A percentile compares a stretch with the other conserved stretches of the same genome.
phyloP scores from a whole-genome alignment of 1,284 basidiomycete genomes.

The Papiliotrema flavescens region DNA sequence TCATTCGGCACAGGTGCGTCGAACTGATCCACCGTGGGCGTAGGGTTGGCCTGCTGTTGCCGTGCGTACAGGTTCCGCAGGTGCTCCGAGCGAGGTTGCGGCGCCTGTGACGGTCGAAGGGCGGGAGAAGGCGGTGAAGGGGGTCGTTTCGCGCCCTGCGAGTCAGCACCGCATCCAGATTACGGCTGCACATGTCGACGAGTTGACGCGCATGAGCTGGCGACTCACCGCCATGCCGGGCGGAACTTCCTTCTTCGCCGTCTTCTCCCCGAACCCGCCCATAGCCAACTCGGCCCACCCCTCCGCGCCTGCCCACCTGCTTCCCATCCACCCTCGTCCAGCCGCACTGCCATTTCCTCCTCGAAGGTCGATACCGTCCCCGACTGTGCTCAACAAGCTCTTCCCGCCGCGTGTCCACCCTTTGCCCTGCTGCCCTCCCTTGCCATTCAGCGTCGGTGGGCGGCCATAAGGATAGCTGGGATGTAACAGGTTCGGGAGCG shows the following conservation, averaged over 20 bases:
- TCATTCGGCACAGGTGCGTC: conserved; percentile 47
- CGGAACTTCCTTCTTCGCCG: conserved; percentile 36
- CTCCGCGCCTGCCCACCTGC: conserved; percentile 14
- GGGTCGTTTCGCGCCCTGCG: conserved; percentile 43
- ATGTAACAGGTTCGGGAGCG: conserved; percentile 37
- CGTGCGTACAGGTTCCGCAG: conserved; percentile 34
- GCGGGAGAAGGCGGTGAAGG: conserved; percentile 42
- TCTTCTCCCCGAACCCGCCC: conserved; percentile 27
- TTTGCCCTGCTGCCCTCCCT: background rate
- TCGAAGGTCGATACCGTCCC: conserved; percentile 3
- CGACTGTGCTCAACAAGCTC: conserved; percentile 27
- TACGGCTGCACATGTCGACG: background rate
- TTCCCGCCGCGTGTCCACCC: conserved; percentile 11
- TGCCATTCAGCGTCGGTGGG: conserved; percentile 10
- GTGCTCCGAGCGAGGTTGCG: conserved; percentile 31
- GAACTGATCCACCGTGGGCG: conserved; percentile 29
- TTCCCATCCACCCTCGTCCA: conserved; percentile 5
- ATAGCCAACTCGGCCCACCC: conserved; percentile 38
- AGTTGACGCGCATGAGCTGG: background rate
- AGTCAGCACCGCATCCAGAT: background rate
- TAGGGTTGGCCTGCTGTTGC: conserved; percentile 25
- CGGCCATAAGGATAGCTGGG: conserved; percentile 43
- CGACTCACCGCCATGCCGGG: conserved; percentile 47
- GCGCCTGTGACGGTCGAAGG: conserved; percentile 26
- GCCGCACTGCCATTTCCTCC: conserved; percentile 2